These are phyloP conservation scores for Ogataea nonfermentans DNA, from an alignment of 805 yeast genomes.

Conservation along the genomic window DNA sequence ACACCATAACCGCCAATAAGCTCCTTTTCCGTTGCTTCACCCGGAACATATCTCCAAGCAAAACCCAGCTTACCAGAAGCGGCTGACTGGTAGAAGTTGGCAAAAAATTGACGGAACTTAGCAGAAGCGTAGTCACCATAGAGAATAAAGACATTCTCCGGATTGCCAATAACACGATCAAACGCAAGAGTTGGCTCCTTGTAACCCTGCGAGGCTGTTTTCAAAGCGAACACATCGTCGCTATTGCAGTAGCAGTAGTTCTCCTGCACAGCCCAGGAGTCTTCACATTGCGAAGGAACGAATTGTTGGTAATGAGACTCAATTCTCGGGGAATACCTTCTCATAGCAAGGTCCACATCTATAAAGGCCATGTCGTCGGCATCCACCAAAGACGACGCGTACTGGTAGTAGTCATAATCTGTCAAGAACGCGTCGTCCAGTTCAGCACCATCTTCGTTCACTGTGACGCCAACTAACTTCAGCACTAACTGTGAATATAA, in stretches of 20 bases:
- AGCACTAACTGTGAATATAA: constrained; percentile 36
- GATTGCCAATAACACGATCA: constrained; percentile 65
- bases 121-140: constrained; percentile 62
- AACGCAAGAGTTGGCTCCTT: constrained; percentile 36
- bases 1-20: constrained; percentile 62
- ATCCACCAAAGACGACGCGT: constrained; percentile 20
- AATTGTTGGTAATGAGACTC: constrained; percentile 56
- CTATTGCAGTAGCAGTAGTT: constrained; percentile 55
- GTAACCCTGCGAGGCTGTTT: constrained; percentile 41
- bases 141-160: constrained; percentile 41
- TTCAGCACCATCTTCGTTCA: constrained; percentile 25
- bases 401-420: constrained; percentile 28
- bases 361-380: constrained; percentile 27
- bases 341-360: constrained; percentile 45
- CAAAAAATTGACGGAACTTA: constrained; percentile 55
- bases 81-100: constrained; percentile 58
- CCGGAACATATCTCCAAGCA: constrained; percentile 69
- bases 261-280: constrained; percentile 53
- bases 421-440: constrained; percentile 23
- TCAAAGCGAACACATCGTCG: constrained; percentile 77
- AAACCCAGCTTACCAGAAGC: constrained; percentile 64
- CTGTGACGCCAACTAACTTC: constrained; percentile 28
- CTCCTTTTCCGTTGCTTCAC: constrained; percentile 24
- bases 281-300: constrained; percentile 26
- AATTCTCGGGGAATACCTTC: constrained; percentile 58